phyloP scores from a whole-genome alignment of 2,329 filamentous ascomycete genomes.

The Cytospora mali region DNA sequence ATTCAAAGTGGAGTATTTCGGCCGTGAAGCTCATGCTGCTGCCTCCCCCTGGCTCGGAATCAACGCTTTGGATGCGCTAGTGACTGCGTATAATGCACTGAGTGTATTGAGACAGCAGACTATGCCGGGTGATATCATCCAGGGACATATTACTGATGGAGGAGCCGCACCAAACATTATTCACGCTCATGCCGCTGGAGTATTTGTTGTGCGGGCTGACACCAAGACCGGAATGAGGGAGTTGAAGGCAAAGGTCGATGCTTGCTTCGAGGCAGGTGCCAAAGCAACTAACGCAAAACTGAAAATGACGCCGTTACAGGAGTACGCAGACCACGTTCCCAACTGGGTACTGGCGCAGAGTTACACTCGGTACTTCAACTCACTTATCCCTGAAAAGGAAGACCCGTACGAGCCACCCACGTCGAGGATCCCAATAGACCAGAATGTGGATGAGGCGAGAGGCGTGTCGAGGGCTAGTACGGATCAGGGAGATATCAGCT shows the following conservation, averaged over 20 bases:
- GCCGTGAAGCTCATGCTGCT: slow-evolving; percentile 58
- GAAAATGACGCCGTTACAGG: slow-evolving; percentile 43
- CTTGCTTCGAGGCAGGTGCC: slow-evolving; percentile 45
- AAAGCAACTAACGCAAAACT: slow-evolving; percentile 50
- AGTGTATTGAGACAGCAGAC: slow-evolving; percentile 59
- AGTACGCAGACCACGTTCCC: slow-evolving; percentile 59
- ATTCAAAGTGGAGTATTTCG: slow-evolving; percentile 55
- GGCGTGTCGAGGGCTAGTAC: slow-evolving; percentile 56
- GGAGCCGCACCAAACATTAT: slow-evolving; percentile 60
- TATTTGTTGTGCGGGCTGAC: slow-evolving; percentile 49
- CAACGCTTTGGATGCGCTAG: slow-evolving; percentile 61
- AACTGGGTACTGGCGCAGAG: slow-evolving; percentile 51
- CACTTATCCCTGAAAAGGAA: slow-evolving; percentile 38
- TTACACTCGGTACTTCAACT: slow-evolving; percentile 50
- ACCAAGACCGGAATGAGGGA: slow-evolving; percentile 44
- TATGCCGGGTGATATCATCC: slow-evolving; percentile 51
- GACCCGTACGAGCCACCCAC: slow-evolving; percentile 21
- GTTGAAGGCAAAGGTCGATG: slow-evolving; percentile 45
- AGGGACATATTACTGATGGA: slow-evolving; percentile 56
- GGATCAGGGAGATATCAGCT: slow-evolving; percentile 62
- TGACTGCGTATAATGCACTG: slow-evolving; percentile 52
- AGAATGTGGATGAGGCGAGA: slow-evolving; percentile 44
- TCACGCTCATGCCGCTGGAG: slow-evolving; percentile 50
- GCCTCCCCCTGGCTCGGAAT: slow-evolving; percentile 61
- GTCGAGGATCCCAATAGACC: slow-evolving; percentile 32